phyloP scores from a whole-genome alignment of 257 asterid genomes.

The Petunia axillaris region DNA sequence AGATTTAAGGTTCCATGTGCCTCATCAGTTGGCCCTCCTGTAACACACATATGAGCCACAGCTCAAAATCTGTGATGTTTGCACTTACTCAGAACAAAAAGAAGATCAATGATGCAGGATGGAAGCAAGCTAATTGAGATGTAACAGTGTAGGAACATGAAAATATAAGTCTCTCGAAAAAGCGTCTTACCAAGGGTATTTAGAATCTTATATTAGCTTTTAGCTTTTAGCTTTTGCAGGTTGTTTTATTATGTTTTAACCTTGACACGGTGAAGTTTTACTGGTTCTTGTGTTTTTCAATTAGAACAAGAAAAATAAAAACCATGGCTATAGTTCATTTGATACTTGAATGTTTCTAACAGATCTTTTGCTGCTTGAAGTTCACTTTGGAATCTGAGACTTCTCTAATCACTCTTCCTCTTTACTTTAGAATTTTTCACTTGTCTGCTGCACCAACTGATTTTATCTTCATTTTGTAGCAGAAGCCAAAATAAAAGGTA shows the following conservation, averaged over 20 bases:
- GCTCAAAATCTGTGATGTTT: background rate
- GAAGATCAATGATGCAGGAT: background rate
- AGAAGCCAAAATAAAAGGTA: background rate
- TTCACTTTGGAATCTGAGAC: background rate
- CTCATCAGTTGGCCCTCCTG: constrained; percentile 98
- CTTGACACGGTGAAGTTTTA: background rate
- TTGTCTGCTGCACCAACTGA: background rate
- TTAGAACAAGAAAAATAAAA: background rate
- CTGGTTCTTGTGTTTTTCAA: background rate
- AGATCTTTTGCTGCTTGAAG: background rate
- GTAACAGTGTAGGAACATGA: background rate
- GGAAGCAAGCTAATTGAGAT: background rate
- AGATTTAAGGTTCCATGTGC: constrained; percentile 80
- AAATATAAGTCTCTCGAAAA: background rate
- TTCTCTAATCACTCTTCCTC: background rate
- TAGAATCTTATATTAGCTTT: background rate
- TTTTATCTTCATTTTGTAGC: background rate
- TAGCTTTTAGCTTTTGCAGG: background rate
- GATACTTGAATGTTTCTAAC: background rate
- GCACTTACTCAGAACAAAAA: background rate
- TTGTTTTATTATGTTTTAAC: constrained; percentile 10
- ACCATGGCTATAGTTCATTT: background rate
- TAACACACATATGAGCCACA: background rate
- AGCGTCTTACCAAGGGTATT: background rate
- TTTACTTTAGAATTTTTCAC: background rate